Conservation (phyloP, 345 rosid genomes). For the Ceriops zippeliana region DNA sequence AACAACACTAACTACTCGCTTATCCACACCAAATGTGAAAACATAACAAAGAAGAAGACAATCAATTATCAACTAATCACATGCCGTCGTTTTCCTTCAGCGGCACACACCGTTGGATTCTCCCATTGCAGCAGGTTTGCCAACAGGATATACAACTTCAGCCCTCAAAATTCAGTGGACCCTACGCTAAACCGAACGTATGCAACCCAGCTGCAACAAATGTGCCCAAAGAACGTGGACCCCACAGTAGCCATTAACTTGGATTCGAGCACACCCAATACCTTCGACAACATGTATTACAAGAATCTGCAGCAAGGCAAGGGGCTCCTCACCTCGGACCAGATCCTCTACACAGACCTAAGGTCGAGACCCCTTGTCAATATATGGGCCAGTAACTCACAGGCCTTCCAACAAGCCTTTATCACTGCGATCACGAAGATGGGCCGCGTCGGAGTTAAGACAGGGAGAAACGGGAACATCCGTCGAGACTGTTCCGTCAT, state of each 20-base stretch:
- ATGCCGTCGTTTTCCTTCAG: slow-evolving; percentile 26
- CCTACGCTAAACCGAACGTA: slow-evolving; percentile 57
- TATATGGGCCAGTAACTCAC: slow-evolving; percentile 48
- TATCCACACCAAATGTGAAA: background rate
- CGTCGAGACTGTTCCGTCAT: slow-evolving; percentile 54
- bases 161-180: slow-evolving; percentile 43
- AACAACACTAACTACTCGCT: background rate
- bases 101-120: slow-evolving; percentile 84
- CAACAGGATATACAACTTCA: slow-evolving; percentile 61
- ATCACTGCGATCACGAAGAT: slow-evolving; percentile 60
- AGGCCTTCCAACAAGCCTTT: slow-evolving; percentile 50
- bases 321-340: slow-evolving; percentile 84
- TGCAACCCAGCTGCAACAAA: slow-evolving; percentile 46
- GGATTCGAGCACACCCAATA: slow-evolving; percentile 60
- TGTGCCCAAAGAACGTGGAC: slow-evolving; percentile 71
- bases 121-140: slow-evolving; percentile 58
- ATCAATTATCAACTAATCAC: background rate
- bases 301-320: slow-evolving; percentile 58
- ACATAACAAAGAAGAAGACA: background rate
- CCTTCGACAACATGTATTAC: slow-evolving; percentile 67
- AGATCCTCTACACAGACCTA: slow-evolving; percentile 53
- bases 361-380: slow-evolving; percentile 59
- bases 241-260: slow-evolving; percentile 72
- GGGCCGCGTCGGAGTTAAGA: slow-evolving; percentile 73
- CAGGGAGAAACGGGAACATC: slow-evolving; percentile 51